Base-by-base conservation (phyloP, 2,329 filamentous ascomycete genomes). In the Phoma sp. region DNA sequence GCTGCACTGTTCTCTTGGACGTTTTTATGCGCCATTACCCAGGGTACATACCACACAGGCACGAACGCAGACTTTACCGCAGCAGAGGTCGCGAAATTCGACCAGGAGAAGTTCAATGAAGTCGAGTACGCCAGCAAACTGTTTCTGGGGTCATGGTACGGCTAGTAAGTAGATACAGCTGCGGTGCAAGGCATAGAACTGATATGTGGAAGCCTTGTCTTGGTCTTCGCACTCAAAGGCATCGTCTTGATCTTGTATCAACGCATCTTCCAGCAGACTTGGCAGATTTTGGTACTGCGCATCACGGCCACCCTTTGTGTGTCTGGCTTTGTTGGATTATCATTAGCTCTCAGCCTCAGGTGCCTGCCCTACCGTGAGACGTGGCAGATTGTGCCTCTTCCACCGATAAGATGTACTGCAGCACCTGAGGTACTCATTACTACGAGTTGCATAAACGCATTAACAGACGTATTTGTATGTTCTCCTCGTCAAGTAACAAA, bases 231-330 rank as follows among this genome's bases (percentile, higher is more conserved):
- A 2, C 43, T 61, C 14, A 61, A 61, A 32, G 59, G 45, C 11
- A 50, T 61, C n/a, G 59, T 61, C 3, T 39, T 61, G 42, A 39
- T 61, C 3, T 30, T 61, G 1, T 61, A 61, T 25, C 46, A 39
- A 20, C 56, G 56, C 12, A 57, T 61, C 12, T 57, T 54, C 20
- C 47, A 39, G 32, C 37, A 54, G 7, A 12, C 12, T 7, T 61
- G 59, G 56, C 59, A 61, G 33, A 54, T 32, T 9, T 48, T 28
- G 32, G 32, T 61, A 5, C 37, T 61, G 5, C 37, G 40, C 5
- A 42, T 47, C 23, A 61, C 56, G 2, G 54, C 32, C 12, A 17
- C 33, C 5, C 46, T 61, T 7, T 59, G 49, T n/a, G 34, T 55
- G 11, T 28, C 28, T 32, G 56, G 56, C 5, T 59, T 46, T 25